phyloP scores from a whole-genome alignment of 306 rosid genomes.

The Pyrus betulifolia region DNA sequence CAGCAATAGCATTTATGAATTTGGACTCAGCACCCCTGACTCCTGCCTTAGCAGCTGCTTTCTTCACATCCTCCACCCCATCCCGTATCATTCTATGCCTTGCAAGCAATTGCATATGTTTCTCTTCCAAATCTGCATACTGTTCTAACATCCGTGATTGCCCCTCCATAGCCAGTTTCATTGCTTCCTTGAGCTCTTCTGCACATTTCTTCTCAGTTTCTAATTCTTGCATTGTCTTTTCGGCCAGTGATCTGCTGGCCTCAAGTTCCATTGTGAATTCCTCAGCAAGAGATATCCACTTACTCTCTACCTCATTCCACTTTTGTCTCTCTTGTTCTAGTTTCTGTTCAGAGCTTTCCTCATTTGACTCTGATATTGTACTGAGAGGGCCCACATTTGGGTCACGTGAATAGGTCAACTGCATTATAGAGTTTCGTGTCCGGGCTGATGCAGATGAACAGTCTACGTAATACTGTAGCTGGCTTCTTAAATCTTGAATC shows the following conservation, averaged over 20 bases:
- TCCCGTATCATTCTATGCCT: slow-evolving; percentile 83
- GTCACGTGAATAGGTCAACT: slow-evolving; percentile 51
- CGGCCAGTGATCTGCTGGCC: slow-evolving; percentile 55
- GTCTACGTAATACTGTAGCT: slow-evolving; percentile 75
- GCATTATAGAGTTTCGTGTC: slow-evolving; percentile 51
- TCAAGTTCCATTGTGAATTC: slow-evolving; percentile 88
- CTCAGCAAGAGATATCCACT: slow-evolving; percentile 84
- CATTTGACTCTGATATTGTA: slow-evolving; percentile 41
- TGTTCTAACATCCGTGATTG: slow-evolving; percentile 87
- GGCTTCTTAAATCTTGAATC: slow-evolving; percentile 85
- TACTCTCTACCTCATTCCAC: slow-evolving; percentile 92
- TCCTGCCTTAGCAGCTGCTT: slow-evolving; percentile 93
- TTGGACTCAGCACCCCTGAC: slow-evolving; percentile 86
- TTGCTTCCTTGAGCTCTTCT: slow-evolving; percentile 83
- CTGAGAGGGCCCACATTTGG: slow-evolving; percentile 45
- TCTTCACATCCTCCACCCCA: slow-evolving; percentile 89
- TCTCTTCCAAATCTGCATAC: slow-evolving; percentile 98
- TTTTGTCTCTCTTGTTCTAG: slow-evolving; percentile 69
- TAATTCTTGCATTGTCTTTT: slow-evolving; percentile 58
- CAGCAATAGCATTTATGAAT: slow-evolving; percentile 93
- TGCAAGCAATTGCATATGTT: slow-evolving; percentile 71
- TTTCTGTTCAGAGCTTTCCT: slow-evolving; percentile 40
- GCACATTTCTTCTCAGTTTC: slow-evolving; percentile 80
- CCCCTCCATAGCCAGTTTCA: slow-evolving; percentile 80
- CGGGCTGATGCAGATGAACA: slow-evolving; percentile 47